These are phyloP conservation scores for Prosopis cineraria DNA, from an alignment of 306 rosid species.

Conservation along the genomic window DNA sequence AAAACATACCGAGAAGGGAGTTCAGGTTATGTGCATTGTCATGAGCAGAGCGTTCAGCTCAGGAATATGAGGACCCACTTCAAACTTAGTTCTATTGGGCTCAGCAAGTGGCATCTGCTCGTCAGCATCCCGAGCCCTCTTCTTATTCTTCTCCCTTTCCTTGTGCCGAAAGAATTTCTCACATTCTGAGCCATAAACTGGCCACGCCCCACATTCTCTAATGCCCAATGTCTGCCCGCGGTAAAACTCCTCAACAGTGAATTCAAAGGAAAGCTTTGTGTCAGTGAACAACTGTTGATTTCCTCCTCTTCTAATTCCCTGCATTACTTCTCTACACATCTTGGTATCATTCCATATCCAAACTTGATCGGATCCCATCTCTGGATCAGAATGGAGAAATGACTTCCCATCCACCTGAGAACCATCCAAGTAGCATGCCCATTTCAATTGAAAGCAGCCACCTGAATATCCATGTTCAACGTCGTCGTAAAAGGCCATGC, in stretches of 20 bases:
- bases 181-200: background rate
- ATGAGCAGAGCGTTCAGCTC: no score
- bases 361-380: background rate
- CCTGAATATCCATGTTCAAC: no score
- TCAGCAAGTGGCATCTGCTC: background rate
- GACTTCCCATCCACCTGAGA: no score
- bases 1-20: background rate
- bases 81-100: no score
- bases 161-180: background rate
- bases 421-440: background rate
- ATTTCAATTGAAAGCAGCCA: no score
- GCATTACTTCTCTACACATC: accelerated
- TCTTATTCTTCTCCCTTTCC: background rate
- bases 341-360: background rate
- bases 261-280: background rate
- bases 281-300: background rate
- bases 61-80: no score
- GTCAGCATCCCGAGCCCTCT: background rate
- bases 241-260: no score
- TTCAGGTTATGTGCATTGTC: background rate
- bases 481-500: no score
- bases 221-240: no score
- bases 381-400: no score
- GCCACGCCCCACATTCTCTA: background rate
- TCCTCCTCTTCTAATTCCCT: background rate